Conservation (phyloP, 164 flowering plant genomes). For the Vitis riparia region DNA sequence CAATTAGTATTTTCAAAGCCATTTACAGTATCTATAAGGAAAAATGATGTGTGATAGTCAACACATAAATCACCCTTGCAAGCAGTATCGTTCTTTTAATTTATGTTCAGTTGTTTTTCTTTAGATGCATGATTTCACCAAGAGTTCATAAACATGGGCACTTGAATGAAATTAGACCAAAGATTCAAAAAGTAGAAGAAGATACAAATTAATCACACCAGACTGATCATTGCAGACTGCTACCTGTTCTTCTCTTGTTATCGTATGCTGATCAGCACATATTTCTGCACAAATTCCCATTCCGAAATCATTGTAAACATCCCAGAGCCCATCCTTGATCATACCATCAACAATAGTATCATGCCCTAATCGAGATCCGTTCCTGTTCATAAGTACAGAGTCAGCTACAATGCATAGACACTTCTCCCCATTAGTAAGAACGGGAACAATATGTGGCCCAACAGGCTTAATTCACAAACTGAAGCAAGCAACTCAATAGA, state of each 20-base stretch:
- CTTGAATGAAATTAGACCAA: no score
- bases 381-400: conserved; percentile 32
- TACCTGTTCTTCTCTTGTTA: conserved; percentile 80
- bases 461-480: no score
- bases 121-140: no score
- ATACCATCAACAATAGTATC: conserved; percentile 76
- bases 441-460: neutral
- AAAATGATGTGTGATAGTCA: neutral
- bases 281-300: conserved; percentile 78
- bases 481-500: no score
- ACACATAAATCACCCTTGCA: no score
- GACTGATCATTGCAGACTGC: neutral
- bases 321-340: conserved; percentile 83
- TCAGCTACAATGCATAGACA: neutral
- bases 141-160: no score
- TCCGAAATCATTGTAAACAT: conserved; percentile 67
- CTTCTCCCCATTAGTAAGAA: neutral
- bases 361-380: conserved; percentile 74
- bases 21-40: no score
- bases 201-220: no score
- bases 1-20: no score
- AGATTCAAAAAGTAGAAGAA: no score
- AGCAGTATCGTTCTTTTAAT: no score
- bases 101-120: no score
- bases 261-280: conserved; percentile 56